A percentile compares a stretch with the other conserved stretches of the same genome.
These are phyloP conservation scores for Fusarium chlamydosporum DNA, from an alignment of 2,329 filamentous ascomycete species.

Conservation along the genomic window DNA sequence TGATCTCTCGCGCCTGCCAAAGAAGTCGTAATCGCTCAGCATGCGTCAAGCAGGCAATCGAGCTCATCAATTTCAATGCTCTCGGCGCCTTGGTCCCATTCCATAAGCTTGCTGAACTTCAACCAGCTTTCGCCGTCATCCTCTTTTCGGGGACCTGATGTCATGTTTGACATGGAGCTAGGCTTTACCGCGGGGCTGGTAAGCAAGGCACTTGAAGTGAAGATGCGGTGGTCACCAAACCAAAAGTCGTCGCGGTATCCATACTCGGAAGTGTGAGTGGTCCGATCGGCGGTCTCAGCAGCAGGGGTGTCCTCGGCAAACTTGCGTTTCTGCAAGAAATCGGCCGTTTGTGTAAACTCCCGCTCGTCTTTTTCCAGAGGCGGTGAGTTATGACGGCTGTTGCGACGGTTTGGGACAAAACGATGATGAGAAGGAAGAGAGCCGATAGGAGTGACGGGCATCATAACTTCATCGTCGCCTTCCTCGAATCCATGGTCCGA, in stretches of 20 bases:
- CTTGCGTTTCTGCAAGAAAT: constrained; percentile 80
- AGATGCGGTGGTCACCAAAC: constrained; percentile 64
- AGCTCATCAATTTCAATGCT: constrained; percentile 93
- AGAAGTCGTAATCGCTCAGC: constrained; percentile 60
- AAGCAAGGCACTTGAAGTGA: constrained; percentile 60
- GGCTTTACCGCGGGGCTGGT: constrained; percentile 68
- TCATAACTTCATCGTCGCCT: constrained; percentile 69
- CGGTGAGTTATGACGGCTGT: constrained; percentile 80
- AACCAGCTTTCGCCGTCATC: constrained; percentile 59
- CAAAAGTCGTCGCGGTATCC: constrained; percentile 65
- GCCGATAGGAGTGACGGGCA: constrained; percentile 73
- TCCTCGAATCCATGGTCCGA: constrained; percentile 90
- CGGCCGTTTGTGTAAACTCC: constrained; percentile 96
- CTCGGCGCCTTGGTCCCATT: constrained; percentile 83
- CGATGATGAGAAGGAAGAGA: constrained; percentile 69
- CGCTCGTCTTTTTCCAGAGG: constrained; percentile 94
- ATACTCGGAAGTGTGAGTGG: constrained; percentile 52
- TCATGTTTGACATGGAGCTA: constrained; percentile 44
- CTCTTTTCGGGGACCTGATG: constrained; percentile 54
- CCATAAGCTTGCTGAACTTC: constrained; percentile 58
- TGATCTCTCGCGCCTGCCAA: constrained; percentile 42
- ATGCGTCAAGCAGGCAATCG: constrained; percentile 85
- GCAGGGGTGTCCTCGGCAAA: constrained; percentile 61
- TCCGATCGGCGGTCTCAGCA: constrained; percentile 53
- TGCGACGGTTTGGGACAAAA: constrained; percentile 57